phyloP scores from a whole-genome alignment of 306 rosid genomes.

The Elaeagnus macrophylla region DNA sequence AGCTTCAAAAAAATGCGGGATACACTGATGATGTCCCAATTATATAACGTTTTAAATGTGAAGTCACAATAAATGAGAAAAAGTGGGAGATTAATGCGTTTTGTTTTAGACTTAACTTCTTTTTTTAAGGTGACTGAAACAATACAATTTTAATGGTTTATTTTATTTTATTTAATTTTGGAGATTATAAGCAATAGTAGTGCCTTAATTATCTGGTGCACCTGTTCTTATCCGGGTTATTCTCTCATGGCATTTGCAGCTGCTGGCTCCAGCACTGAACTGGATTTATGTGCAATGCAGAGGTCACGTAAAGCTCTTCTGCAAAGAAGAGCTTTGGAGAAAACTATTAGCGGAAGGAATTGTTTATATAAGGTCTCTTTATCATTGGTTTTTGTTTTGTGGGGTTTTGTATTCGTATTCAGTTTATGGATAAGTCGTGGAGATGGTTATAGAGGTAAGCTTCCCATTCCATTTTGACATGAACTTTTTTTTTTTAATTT shows the following conservation, averaged over 20 bases:
- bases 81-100: too few relatives aligned
- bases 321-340: slow-evolving; percentile 51
- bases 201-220: slow-evolving; percentile 18
- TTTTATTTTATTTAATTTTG: slow-evolving; percentile 1
- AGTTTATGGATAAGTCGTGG: slow-evolving; percentile 70
- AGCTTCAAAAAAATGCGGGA: too few relatives aligned
- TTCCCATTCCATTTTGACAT: slow-evolving; percentile 2
- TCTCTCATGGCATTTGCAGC: slow-evolving; percentile 4
- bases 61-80: too few relatives aligned
- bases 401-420: slow-evolving; percentile 63
- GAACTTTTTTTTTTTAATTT: background rate
- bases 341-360: slow-evolving; percentile 35
- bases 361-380: slow-evolving; percentile 58
- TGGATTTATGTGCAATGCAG: slow-evolving; percentile 78
- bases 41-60: background rate
- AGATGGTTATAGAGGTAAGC: slow-evolving; percentile 53
- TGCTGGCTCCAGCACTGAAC: slow-evolving; percentile 22
- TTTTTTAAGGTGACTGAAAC: background rate
- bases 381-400: slow-evolving; percentile 54
- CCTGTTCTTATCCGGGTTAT: slow-evolving; percentile 25
- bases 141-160: background rate
- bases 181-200: slow-evolving; percentile 17
- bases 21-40: background rate
- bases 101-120: background rate
- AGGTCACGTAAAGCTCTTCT: slow-evolving; percentile 70